A percentile compares a stretch with the other conserved stretches of the same genome.
phyloP scores from a whole-genome alignment of 2,329 filamentous ascomycete species.

The Colletotrichum sp. region DNA sequence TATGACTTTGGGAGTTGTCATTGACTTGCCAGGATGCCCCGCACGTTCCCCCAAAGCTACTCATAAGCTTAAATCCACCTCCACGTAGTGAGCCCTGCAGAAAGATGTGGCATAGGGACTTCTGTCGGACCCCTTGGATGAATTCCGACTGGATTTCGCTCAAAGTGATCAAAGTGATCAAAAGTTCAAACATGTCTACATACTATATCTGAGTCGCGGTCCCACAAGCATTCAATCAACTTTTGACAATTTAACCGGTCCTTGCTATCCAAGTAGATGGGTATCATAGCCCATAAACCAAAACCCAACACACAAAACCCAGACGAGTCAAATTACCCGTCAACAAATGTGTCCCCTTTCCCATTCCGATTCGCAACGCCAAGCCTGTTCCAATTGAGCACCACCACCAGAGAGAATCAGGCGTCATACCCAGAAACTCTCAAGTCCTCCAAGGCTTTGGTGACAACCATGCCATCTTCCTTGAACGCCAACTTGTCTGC shows the following conservation, averaged over 20 bases:
- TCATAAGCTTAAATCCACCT: neutral
- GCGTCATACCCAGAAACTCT: slow-evolving; percentile 29
- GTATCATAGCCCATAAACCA: neutral
- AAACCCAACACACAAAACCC: neutral
- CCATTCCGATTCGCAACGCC: neutral
- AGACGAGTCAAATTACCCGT: neutral
- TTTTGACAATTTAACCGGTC: neutral
- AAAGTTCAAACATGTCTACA: neutral
- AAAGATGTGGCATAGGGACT: neutral
- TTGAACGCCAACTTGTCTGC: slow-evolving; percentile 25
- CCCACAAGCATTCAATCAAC: neutral
- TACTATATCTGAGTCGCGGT: neutral
- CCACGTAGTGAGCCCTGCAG: neutral
- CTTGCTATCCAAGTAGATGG: neutral
- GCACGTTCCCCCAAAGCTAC: neutral
- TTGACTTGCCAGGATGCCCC: neutral
- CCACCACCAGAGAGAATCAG: neutral
- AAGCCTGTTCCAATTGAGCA: neutral
- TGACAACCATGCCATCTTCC: slow-evolving; percentile 28
- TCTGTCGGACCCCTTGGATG: neutral
- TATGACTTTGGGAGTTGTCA: neutral
- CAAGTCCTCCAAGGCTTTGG: slow-evolving; percentile 31
- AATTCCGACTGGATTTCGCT: neutral
- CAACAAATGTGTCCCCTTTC: neutral
- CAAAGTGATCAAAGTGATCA: neutral